phyloP scores from a whole-genome alignment of 1,284 basidiomycete genomes.

The Volvariella surrecta region DNA sequence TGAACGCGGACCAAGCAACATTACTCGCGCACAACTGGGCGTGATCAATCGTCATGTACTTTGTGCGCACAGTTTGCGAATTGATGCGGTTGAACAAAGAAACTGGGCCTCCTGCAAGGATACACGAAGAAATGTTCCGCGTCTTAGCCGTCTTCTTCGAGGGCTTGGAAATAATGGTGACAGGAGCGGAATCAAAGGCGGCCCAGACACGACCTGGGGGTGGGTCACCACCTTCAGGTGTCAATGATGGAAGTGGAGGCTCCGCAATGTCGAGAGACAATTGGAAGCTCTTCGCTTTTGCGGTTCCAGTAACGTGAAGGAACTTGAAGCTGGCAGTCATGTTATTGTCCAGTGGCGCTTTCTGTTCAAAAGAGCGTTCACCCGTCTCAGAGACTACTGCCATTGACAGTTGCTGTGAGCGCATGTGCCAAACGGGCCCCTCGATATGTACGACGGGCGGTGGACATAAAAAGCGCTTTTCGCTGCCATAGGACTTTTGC shows the following conservation, averaged over 20 bases:
- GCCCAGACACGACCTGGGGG: constrained; percentile 73
- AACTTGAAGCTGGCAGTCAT: constrained; percentile 87
- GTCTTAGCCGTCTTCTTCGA: constrained; percentile 97
- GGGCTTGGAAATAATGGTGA: constrained; percentile 94
- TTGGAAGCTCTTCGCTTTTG: constrained; percentile 85
- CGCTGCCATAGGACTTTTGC: constrained; percentile 87
- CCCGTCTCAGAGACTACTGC: constrained; percentile 78
- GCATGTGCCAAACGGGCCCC: constrained; percentile 76
- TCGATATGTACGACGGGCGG: constrained; percentile 85
- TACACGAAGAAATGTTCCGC: constrained; percentile 87
- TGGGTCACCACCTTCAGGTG: constrained; percentile 42
- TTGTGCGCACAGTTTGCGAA: constrained; percentile 93
- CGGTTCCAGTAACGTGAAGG: constrained; percentile 80
- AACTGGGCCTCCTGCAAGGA: constrained; percentile 84
- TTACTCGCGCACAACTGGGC: constrained; percentile 81
- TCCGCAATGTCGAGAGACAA: constrained; percentile 78
- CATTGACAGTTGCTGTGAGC: constrained; percentile 75
- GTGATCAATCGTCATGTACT: constrained; percentile 91
- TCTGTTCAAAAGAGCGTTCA: constrained; percentile 76
- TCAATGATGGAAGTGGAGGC: constrained; percentile 42
- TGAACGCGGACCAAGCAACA: constrained; percentile 88
- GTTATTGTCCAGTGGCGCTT: constrained; percentile 69
- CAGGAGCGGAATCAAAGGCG: constrained; percentile 84
- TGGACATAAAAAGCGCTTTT: constrained; percentile 87
- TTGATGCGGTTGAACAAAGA: constrained; percentile 96